These are phyloP conservation scores for Balamuthia mandrillaris DNA, from an alignment of 208 protist genomes.

Conservation along the genomic window DNA sequence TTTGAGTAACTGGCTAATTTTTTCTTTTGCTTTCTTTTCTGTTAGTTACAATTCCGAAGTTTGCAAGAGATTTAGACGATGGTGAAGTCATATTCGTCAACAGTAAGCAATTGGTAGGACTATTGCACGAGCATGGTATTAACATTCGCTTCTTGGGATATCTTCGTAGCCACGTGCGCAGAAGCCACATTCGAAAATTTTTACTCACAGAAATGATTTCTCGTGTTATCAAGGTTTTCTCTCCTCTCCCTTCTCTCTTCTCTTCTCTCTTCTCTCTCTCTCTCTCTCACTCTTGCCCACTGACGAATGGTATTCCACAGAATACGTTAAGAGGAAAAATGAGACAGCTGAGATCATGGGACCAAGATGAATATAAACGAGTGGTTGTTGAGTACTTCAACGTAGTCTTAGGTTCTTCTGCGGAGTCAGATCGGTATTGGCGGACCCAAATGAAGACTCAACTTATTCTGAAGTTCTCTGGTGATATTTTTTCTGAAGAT, in stretches of 20 bases:
- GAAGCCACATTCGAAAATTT: slow-evolving; percentile 1
- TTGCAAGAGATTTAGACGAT: background rate
- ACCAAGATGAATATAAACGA: slow-evolving; percentile 36
- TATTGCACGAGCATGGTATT: slow-evolving; percentile 20
- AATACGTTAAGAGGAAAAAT: slow-evolving; percentile 3
- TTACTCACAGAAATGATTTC: slow-evolving; percentile 40
- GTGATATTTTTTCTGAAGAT: slow-evolving; percentile 17
- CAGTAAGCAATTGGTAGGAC: slow-evolving; percentile 36
- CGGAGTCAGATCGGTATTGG: slow-evolving; percentile 30
- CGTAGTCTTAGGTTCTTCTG: background rate
- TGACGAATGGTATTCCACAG: no score
- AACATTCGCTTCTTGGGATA: slow-evolving; percentile 28
- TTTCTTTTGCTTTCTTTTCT: no score
- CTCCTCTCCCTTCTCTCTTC: no score
- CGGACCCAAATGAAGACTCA: slow-evolving; percentile 36
- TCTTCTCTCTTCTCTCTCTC: no score
- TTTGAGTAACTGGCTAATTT: no score
- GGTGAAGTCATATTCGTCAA: slow-evolving; percentile 29
- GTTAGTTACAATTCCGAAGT: background rate
- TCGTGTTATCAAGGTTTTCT: slow-evolving; percentile 30
- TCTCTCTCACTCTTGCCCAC: no score
- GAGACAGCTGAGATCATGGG: background rate
- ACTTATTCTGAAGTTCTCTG: slow-evolving; percentile 26
- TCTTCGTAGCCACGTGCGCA: slow-evolving; percentile 24
- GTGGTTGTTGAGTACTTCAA: slow-evolving; percentile 33